Evolutionary conservation across 192 early-diverging fungal genomes (phyloP).

Genomic region (Jimgerdemannia flammicorona): DNA sequence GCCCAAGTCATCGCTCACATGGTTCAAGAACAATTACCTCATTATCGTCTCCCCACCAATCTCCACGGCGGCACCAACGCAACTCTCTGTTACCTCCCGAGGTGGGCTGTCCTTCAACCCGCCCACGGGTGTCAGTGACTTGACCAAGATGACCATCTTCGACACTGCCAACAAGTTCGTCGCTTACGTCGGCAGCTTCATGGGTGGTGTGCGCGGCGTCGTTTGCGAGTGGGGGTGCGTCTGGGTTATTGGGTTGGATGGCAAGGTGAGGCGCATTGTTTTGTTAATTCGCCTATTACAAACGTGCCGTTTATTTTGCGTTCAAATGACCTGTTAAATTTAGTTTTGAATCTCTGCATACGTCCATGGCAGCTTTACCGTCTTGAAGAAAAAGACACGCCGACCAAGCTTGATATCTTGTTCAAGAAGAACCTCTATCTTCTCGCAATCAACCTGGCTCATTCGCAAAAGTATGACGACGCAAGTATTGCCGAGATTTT

Average conservation of each 20-base stretch:
- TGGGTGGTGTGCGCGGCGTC: slow-evolving; percentile 65
- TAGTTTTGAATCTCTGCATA: too few relatives aligned
- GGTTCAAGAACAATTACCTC: slow-evolving; percentile 69
- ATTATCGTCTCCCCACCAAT: slow-evolving; percentile 64
- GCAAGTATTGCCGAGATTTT: slow-evolving; percentile 88
- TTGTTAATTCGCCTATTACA: background rate
- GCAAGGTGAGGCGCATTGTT: slow-evolving; percentile 46
- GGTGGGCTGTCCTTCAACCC: slow-evolving; percentile 15
- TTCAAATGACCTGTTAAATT: background rate
- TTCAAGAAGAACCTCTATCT: slow-evolving; percentile 90
- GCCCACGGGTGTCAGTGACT: slow-evolving; percentile 28
- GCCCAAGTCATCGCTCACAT: slow-evolving; percentile 61
- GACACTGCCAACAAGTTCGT: slow-evolving; percentile 92
- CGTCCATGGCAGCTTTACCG: slow-evolving; percentile 61
- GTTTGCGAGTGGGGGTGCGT: slow-evolving; percentile 88
- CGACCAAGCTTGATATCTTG: slow-evolving; percentile 82
- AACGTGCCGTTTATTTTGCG: background rate
- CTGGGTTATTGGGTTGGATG: slow-evolving; percentile 76
- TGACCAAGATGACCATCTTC: slow-evolving; percentile 71
- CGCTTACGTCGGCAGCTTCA: slow-evolving; percentile 79
- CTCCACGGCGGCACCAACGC: slow-evolving; percentile 21
- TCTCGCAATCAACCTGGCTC: slow-evolving; percentile 82
- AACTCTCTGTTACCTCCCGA: slow-evolving; percentile 36
- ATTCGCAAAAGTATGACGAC: slow-evolving; percentile 76
- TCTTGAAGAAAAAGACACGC: slow-evolving; percentile 84